Evolutionary conservation across 1,284 basidiomycete species (phyloP).

Genomic region (Meira nashicola): DNA sequence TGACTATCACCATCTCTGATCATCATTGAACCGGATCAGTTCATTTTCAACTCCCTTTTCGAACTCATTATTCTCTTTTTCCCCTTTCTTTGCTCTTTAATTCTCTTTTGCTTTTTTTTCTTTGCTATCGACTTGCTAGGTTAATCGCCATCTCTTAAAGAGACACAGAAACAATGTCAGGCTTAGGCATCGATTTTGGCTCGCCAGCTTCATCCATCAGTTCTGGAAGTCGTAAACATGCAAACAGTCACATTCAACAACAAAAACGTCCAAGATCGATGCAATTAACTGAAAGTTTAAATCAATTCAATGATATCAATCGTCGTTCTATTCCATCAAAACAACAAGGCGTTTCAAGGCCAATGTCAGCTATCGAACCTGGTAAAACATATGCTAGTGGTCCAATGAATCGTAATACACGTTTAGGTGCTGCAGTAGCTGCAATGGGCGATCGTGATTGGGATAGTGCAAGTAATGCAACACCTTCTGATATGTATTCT

Average conservation of each 20-base stretch:
- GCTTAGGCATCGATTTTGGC: constrained; percentile 47
- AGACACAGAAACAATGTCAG: too few species aligned
- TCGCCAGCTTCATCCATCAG: background rate
- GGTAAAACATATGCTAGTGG: background rate
- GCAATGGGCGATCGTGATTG: constrained; percentile 20
- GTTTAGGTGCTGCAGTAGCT: constrained; percentile 28
- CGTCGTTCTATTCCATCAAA: background rate
- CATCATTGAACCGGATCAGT: too few species aligned
- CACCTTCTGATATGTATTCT: constrained; percentile 21
- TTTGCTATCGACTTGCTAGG: too few species aligned
- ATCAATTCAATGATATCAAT: constrained; percentile 4
- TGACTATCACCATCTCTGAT: too few species aligned
- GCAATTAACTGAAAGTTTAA: constrained; percentile 1
- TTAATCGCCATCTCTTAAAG: too few species aligned
- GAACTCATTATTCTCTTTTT: too few species aligned
- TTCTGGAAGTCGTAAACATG: background rate
- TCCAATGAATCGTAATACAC: constrained; percentile 18
- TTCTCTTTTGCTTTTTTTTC: too few species aligned
- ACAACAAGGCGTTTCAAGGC: background rate
- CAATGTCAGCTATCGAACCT: background rate
- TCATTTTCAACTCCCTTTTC: too few species aligned
- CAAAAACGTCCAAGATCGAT: background rate
- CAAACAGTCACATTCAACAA: background rate
- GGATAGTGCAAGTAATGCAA: constrained; percentile 9
- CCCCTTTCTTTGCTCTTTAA: too few species aligned